Evolutionary conservation across 2,329 filamentous ascomycete species (phyloP).

Genomic region (Epichloe gansuensis): DNA sequence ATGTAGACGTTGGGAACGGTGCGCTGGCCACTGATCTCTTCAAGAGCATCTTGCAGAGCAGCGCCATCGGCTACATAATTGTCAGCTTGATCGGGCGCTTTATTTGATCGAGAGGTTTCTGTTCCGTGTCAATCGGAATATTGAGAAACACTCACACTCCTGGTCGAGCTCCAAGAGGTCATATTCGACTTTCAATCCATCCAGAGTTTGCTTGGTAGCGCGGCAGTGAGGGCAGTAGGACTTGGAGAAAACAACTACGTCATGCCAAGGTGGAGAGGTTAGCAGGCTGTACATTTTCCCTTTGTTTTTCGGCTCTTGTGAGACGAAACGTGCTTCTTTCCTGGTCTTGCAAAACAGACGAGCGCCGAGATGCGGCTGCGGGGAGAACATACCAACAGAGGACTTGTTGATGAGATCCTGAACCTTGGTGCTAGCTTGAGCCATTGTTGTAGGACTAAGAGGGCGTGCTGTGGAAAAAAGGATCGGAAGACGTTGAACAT

Average conservation of each 20-base stretch:
- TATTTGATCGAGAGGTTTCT: not conserved
- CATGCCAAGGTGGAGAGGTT: not conserved
- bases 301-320: not conserved
- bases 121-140: too few relatives aligned
- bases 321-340: too few relatives aligned
- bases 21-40: constrained; percentile 68
- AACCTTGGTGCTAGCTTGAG: constrained; percentile 71
- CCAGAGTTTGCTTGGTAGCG: constrained; percentile 64
- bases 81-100: not conserved
- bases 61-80: constrained; percentile 58
- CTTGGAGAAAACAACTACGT: constrained; percentile 84
- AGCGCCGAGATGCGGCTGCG: not conserved
- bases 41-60: constrained; percentile 72
- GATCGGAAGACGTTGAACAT: constrained; percentile 56
- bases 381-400: constrained; percentile 53
- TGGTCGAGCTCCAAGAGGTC: constrained; percentile 74
- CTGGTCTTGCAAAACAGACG: not conserved
- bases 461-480: constrained; percentile 44
- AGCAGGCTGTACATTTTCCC: not conserved
- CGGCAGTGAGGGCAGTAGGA: constrained; percentile 91
- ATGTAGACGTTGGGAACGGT: constrained; percentile 98
- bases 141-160: constrained; percentile 39
- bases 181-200: constrained; percentile 58
- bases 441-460: constrained; percentile 55
- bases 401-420: constrained; percentile 83